Evolutionary conservation across 192 early-diverging fungal genomes (phyloP).

Genomic region (Coemansia sp.): DNA sequence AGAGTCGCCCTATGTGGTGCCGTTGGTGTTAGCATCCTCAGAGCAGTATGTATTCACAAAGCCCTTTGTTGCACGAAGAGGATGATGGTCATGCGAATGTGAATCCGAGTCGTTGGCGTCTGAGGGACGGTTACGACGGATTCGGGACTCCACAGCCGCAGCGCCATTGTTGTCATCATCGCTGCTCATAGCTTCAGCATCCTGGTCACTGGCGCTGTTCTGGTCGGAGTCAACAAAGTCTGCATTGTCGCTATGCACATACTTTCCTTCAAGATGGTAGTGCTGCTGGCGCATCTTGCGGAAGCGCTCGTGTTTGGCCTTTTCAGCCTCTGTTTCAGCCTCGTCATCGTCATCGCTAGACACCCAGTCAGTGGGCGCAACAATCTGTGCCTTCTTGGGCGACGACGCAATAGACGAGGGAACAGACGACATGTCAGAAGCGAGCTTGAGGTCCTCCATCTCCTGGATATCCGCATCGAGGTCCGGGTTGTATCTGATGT

Average conservation of each 20-base stretch:
- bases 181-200: slow-evolving; percentile 48
- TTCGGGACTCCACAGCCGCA: slow-evolving; percentile 8
- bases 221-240: slow-evolving; percentile 60
- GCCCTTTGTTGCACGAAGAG: slow-evolving; percentile 10
- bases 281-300: slow-evolving; percentile 76
- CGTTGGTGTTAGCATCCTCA: slow-evolving; percentile 5
- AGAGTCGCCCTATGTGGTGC: neutral
- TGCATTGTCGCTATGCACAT: slow-evolving; percentile 43
- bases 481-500: slow-evolving; percentile 82
- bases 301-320: slow-evolving; percentile 73
- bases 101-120: neutral
- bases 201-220: neutral
- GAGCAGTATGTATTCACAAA: slow-evolving; percentile 16
- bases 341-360: slow-evolving; percentile 46
- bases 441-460: slow-evolving; percentile 48
- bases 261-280: slow-evolving; percentile 67
- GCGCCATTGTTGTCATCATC: slow-evolving; percentile 28
- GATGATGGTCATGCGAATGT: neutral
- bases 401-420: slow-evolving; percentile 58
- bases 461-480: slow-evolving; percentile 66
- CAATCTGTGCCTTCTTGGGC: slow-evolving; percentile 54
- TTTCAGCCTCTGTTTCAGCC: slow-evolving; percentile 38
- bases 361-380: slow-evolving; percentile 39
- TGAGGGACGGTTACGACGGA: neutral
- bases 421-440: slow-evolving; percentile 32